Base-by-base conservation (phyloP, 495 filamentous ascomycete species). In the Tuber aestivum region DNA sequence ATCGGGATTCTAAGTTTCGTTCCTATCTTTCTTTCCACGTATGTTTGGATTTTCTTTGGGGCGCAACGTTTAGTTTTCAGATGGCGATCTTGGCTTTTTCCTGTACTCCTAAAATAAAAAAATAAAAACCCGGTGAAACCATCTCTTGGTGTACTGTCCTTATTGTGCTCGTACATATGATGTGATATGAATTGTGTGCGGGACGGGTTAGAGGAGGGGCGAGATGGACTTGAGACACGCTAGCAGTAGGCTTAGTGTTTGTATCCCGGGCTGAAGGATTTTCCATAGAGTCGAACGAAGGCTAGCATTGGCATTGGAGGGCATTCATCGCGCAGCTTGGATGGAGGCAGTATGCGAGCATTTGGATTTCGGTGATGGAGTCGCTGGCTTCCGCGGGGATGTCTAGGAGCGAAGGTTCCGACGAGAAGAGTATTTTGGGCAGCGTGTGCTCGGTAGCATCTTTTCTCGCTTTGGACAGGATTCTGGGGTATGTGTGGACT, bases 11-110 rank as follows among this genome's bases (percentile, higher is more conserved):
- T 27, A 65, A 35, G n/a, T 35, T 65, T 65, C 56, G 56, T 65
- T 65, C 56, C 56, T 65, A 65, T 65, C 32, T 65, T n/a, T 65
- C 32, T 65, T n/a, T 65, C 56, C 56, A 65, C 32, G 27, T 35
- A 65, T 65, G 56, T 35, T 65, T 65, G 56, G 56, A 65, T 65
- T 65, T 27, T 65, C 12, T 32, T 35, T 35, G 56, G 56, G 56
- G 56, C 56, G 56, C 14, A 35, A 35, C 56, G 18, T 65, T 65
- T 65, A 65, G 56, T 65, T 61, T 61, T 61, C 50, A 61, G n/a
- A 61, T 61, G n/a, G 27, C 56, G 56, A 65, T 65, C 56, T 65
- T 65, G 56, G 23, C 48, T 8, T 14, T 65, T 61, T 61, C 50
- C 50, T 65, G 27, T 65, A 18, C 3, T 35, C 56, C 6, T 35